These are phyloP conservation scores for Pseudoneurospora amorphoporcata DNA, from an alignment of 495 filamentous ascomycete species.

Conservation along the genomic window DNA sequence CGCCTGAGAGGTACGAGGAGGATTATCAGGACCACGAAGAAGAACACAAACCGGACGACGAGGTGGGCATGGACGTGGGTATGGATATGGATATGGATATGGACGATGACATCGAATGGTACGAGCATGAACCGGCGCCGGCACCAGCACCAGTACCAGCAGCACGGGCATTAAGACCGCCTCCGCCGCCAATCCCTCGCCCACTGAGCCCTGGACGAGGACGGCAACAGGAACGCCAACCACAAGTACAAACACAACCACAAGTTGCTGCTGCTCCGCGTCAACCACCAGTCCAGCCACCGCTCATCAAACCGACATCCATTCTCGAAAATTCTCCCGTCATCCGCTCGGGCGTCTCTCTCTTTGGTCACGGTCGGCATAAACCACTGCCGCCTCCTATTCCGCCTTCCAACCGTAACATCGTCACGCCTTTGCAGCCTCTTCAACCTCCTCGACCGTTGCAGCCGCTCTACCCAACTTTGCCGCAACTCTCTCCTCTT, in stretches of 20 bases:
- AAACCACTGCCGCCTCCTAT: background rate
- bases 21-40: constrained; percentile 1
- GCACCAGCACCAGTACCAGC: background rate
- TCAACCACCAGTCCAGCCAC: background rate
- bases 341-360: background rate
- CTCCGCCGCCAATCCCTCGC: background rate
- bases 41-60: background rate
- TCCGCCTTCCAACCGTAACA: background rate
- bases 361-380: background rate
- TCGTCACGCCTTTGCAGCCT: background rate
- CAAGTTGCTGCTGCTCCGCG: background rate
- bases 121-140: background rate
- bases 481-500: background rate
- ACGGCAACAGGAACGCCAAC: background rate
- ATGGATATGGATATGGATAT: background rate
- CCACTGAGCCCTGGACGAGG: background rate
- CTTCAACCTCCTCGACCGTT: background rate
- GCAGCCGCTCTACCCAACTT: background rate
- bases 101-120: background rate
- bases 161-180: background rate
- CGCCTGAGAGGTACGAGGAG: constrained; percentile 7
- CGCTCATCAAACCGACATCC: background rate
- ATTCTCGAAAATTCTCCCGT: background rate
- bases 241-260: background rate
- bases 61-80: background rate